Evolutionary conservation across 179 eudicot genomes (phyloP).

Genomic region (Beta macrorhiza): DNA sequence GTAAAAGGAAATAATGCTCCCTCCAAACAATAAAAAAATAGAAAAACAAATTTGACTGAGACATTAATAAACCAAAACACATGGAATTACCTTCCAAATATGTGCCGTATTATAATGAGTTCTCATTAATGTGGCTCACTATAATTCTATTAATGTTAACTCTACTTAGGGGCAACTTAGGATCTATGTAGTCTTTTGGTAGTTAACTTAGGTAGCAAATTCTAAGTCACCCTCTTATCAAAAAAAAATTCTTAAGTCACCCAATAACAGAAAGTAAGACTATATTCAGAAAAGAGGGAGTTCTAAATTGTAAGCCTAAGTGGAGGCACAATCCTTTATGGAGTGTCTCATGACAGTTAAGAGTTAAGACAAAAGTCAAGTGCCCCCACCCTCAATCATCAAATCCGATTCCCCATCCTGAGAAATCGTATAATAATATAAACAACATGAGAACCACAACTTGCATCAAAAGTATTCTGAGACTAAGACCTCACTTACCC

Average conservation of each 20-base stretch:
- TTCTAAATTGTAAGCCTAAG: background rate
- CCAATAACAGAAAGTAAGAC: background rate
- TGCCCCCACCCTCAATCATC: background rate
- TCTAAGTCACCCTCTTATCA: background rate
- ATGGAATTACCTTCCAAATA: background rate
- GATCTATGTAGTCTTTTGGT: background rate
- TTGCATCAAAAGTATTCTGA: conserved; percentile 5
- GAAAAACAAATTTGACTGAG: background rate
- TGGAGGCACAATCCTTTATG: conserved; percentile 8
- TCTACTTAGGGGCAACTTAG: background rate
- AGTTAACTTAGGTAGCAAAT: background rate
- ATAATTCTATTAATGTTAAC: background rate
- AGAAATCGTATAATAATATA: conserved; percentile 8
- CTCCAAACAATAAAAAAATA: background rate
- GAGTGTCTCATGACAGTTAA: background rate
- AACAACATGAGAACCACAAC: background rate
- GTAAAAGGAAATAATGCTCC: background rate
- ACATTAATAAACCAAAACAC: background rate
- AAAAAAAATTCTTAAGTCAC: background rate
- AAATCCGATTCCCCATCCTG: conserved; percentile 1
- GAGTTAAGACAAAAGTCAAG: background rate
- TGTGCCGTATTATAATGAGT: background rate
- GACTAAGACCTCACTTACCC: conserved; percentile 66
- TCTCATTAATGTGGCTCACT: background rate
- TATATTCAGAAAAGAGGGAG: background rate